A percentile compares a stretch with the other conserved stretches of the same genome.
Conservation (phyloP, 2,329 filamentous ascomycete species). For the Hymenoscyphus infarciens region DNA sequence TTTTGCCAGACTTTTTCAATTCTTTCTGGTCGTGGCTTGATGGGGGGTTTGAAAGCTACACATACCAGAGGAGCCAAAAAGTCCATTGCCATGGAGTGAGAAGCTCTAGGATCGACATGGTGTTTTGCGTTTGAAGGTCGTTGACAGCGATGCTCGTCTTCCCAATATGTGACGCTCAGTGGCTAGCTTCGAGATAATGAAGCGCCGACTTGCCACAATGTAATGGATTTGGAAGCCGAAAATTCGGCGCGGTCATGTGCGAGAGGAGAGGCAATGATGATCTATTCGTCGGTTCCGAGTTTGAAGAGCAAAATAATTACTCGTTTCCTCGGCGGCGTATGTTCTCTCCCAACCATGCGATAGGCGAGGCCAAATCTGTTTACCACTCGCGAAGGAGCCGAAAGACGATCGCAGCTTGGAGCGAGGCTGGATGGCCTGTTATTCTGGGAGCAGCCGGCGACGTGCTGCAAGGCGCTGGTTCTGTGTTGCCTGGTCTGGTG, state of each 20-base stretch:
- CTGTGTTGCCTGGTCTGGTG: not conserved
- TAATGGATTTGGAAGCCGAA: slow-evolving; percentile 11
- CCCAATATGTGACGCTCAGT: not conserved
- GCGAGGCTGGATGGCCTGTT: slow-evolving; percentile 14
- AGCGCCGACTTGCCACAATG: slow-evolving; percentile 15
- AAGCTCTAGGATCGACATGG: slow-evolving; percentile 14
- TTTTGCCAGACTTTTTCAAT: not conserved
- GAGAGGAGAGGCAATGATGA: not conserved
- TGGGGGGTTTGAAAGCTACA: not conserved
- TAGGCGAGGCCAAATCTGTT: not conserved
- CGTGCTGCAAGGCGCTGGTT: not conserved
- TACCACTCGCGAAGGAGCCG: not conserved
- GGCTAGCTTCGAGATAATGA: not conserved
- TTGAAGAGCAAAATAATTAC: not conserved
- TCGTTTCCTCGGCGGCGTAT: not conserved
- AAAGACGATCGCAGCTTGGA: not conserved
- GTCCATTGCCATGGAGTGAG: slow-evolving; percentile 20
- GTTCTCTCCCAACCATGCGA: slow-evolving; percentile 5
- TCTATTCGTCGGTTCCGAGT: not conserved
- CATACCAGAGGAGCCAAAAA: slow-evolving; percentile 30
- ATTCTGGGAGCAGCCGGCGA: not conserved
- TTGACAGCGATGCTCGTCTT: not conserved
- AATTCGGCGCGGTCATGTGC: slow-evolving; percentile 17
- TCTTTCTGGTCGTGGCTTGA: not conserved
- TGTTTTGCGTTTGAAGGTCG: not conserved